Percentiles rank a stretch among this genome's conserved stretches.
Evolutionary conservation across 2,329 filamentous ascomycete genomes (phyloP).

Genomic region (Colletotrichum shisoi): DNA sequence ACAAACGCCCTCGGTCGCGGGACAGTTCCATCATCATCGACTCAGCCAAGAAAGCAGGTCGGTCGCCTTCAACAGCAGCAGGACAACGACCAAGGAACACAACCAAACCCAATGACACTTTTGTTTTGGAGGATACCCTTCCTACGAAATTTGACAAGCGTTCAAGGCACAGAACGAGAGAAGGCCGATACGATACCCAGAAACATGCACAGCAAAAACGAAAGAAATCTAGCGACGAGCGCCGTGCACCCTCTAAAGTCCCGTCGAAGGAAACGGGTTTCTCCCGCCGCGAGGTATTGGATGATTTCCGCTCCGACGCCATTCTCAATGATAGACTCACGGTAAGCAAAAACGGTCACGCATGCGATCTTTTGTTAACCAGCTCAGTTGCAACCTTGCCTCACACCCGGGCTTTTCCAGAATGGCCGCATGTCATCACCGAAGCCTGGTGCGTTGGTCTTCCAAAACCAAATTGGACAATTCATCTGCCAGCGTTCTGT

Average conservation of each 20-base stretch:
- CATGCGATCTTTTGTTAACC: constrained; percentile 15
- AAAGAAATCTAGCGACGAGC: constrained; percentile 41
- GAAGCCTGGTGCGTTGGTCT: constrained; percentile 45
- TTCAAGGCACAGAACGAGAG: constrained; percentile 63
- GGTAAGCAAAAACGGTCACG: constrained; percentile 42
- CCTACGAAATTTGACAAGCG: constrained; percentile 56
- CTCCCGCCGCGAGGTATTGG: constrained; percentile 59
- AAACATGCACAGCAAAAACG: constrained; percentile 41
- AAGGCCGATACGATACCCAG: constrained; percentile 62
- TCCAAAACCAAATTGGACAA: neutral
- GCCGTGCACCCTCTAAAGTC: constrained; percentile 17
- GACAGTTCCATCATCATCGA: constrained; percentile 40
- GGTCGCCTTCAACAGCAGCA: neutral
- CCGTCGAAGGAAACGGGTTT: constrained; percentile 43
- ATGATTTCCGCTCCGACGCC: constrained; percentile 63
- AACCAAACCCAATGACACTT: neutral
- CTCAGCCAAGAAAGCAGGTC: constrained; percentile 5
- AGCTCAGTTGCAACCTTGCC: constrained; percentile 48
- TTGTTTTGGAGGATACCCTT: neutral
- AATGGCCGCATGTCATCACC: constrained; percentile 48
- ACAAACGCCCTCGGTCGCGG: constrained; percentile 24
- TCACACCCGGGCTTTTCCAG: constrained; percentile 55
- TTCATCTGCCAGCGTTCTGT: neutral
- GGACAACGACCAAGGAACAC: neutral
- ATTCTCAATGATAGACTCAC: constrained; percentile 55